Percentiles rank a stretch among this genome's conserved stretches.
These are phyloP conservation scores for Lasiosphaeria miniovina DNA, from an alignment of 495 filamentous ascomycete species.

Conservation along the genomic window DNA sequence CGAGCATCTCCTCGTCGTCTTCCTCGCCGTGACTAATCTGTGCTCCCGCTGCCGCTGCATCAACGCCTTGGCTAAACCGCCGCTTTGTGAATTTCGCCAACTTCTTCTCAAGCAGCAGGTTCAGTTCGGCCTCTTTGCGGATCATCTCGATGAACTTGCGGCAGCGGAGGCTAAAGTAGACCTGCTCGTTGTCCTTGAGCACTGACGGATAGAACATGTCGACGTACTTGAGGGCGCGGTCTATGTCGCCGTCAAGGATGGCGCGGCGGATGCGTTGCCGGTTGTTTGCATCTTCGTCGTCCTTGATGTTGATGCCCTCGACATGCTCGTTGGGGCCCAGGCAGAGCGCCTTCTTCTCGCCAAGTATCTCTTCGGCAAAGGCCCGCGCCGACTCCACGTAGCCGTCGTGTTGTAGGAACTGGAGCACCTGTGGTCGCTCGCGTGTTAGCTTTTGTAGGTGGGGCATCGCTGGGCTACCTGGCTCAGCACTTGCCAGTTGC, in stretches of 20 bases:
- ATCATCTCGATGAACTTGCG: constrained; percentile 97
- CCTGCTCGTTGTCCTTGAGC: constrained; percentile 77
- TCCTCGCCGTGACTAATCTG: constrained; percentile 34
- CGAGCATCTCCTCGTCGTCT: constrained; percentile 72
- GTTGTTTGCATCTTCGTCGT: constrained; percentile 73
- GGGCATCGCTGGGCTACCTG: background rate
- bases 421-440: constrained; percentile 56
- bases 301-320: constrained; percentile 67
- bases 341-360: constrained; percentile 64
- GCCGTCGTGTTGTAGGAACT: constrained; percentile 92
- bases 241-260: constrained; percentile 91
- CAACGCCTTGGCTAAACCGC: background rate
- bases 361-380: constrained; percentile 79
- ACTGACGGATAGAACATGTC: constrained; percentile 76
- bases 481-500: constrained; percentile 48
- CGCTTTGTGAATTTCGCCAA: background rate
- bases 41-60: too few relatives aligned
- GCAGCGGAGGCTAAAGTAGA: constrained; percentile 86
- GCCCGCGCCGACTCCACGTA: constrained; percentile 92
- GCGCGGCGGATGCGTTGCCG: constrained; percentile 87
- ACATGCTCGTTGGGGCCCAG: constrained; percentile 51
- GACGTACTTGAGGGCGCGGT: constrained; percentile 80
- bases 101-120: constrained; percentile 41
- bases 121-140: constrained; percentile 68
- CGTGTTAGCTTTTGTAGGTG: constrained; percentile 13